Conservation (phyloP, 371 early-diverging fungal species). For the Lichtheimia ornata region DNA sequence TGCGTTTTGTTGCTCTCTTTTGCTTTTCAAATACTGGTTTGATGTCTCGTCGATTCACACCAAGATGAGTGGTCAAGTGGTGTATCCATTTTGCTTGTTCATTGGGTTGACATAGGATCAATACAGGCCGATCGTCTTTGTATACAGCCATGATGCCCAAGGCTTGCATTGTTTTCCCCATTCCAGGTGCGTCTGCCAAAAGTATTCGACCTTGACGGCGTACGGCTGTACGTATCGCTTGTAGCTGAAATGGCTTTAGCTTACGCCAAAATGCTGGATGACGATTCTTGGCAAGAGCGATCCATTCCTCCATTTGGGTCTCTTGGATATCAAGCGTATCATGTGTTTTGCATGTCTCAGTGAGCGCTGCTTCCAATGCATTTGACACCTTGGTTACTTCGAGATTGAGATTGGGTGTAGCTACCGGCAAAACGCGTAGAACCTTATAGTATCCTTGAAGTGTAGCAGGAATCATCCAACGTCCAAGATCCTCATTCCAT, state of each 20-base stretch:
- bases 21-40: constrained; percentile 20
- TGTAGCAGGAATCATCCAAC: constrained; percentile 32
- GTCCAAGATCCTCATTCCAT: constrained; percentile 15
- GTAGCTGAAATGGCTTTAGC: constrained; percentile 52
- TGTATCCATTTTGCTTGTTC: constrained; percentile 43
- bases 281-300: constrained; percentile 13
- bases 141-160: constrained; percentile 58
- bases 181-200: constrained; percentile 96
- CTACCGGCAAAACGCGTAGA: not conserved
- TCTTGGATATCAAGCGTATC: constrained; percentile 11
- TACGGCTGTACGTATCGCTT: constrained; percentile 50
- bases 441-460: constrained; percentile 22
- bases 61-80: constrained; percentile 48
- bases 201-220: constrained; percentile 58
- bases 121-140: constrained; percentile 56
- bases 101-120: constrained; percentile 60
- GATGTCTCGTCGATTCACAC: constrained; percentile 26
- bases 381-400: constrained; percentile 21
- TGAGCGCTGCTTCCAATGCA: not conserved
- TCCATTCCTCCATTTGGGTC: constrained; percentile 17
- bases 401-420: constrained; percentile 14
- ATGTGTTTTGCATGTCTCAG: not conserved
- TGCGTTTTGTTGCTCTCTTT: not conserved
- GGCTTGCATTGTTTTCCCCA: constrained; percentile 94
- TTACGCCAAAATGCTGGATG: constrained; percentile 14